Evolutionary conservation across 176 grass and related monocot species (phyloP).

Genomic region (Aegilops speltoides): DNA sequence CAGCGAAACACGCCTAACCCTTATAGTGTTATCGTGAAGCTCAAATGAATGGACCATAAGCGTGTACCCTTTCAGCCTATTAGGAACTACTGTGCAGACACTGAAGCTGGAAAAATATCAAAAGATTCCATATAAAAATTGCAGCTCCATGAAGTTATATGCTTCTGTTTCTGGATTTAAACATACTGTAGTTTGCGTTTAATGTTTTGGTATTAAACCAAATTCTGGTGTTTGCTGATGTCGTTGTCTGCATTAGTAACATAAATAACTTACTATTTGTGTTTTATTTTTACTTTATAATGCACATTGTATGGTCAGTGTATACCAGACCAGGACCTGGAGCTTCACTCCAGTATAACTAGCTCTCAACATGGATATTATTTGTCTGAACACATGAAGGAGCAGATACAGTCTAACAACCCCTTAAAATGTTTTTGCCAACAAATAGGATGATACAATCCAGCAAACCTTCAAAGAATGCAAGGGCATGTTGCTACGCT

Average conservation of each 20-base stretch:
- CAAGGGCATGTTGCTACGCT: background rate
- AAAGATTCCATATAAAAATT: background rate
- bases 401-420: background rate
- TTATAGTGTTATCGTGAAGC: background rate
- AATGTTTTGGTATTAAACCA: too few relatives aligned
- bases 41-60: background rate
- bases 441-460: background rate
- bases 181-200: too few relatives aligned
- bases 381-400: background rate
- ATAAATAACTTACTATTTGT: background rate
- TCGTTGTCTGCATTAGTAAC: background rate
- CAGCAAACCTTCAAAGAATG: background rate
- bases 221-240: background rate
- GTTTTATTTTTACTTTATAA: too few relatives aligned
- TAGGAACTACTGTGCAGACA: background rate
- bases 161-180: background rate
- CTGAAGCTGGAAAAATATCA: background rate
- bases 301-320: background rate
- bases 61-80: background rate
- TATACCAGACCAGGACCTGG: background rate
- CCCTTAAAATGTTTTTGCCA: background rate
- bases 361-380: background rate
- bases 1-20: too few relatives aligned
- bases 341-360: background rate
- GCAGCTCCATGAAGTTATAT: background rate